Base-by-base conservation (phyloP, 2,329 filamentous ascomycete genomes). In the Pseudopithomyces chartarum region DNA sequence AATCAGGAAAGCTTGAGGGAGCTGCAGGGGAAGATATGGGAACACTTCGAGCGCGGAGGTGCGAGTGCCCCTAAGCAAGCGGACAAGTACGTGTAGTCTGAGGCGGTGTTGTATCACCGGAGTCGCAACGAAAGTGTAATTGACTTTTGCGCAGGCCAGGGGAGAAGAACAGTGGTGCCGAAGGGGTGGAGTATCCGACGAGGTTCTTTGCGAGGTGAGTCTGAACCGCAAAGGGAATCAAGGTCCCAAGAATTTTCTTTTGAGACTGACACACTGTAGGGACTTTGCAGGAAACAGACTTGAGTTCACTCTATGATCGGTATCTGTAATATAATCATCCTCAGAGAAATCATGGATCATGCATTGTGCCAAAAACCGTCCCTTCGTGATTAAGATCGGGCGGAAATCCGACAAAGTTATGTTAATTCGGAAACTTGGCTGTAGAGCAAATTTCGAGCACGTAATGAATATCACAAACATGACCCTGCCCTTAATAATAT, bases 151-250 rank as follows among this genome's bases (percentile, higher is more conserved):
- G 15, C n/a, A 47, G 44, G 68, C 85, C 85, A 0, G 85, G 85
- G 0, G 76, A 73, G 23, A 70, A 73, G 54, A 73, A 77, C 61
- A 68, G 65, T 48, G 64, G 64, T 12, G 72, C 77, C 0, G 76
- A 84, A 64, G 85, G 84, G 0, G 80, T 81, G 1, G 86, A 88
- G 68, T 87, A 86, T 63, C 85, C 86, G 0, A 77, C 74, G 34
- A 77, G 86, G 13, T 89, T 89, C 69, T 89, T 89, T 69, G 85
- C 84, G 0, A 79, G 44, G 44, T 47, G 34, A 4, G 44, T 33
- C 17, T 15, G 11, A 10, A n/a, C 7, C 15, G 29, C 20, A 29
- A 26, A 2, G 26, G 26, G 34, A 29, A n/a, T 12, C 10, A 6
- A 20, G 15, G 26, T 29, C 26, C 26, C 26, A 29, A 17, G 44